Conservation (phyloP, 2,329 filamentous ascomycete genomes). For the Cordyceps sp. region DNA sequence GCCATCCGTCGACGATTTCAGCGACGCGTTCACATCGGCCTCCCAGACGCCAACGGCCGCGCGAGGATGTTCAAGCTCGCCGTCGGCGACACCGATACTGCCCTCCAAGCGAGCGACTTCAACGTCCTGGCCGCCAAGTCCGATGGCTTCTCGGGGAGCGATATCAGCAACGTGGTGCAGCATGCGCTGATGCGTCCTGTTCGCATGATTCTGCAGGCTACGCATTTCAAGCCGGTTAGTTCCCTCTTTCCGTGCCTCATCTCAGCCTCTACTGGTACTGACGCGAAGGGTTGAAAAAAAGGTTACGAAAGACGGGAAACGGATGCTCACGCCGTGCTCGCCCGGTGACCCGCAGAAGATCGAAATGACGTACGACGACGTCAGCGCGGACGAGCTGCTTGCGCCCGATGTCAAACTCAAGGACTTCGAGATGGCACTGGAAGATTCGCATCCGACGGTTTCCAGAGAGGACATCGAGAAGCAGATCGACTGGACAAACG, state of each 20-base stretch:
- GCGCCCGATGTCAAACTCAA: slow-evolving; percentile 78
- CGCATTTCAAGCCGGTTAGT: slow-evolving; percentile 84
- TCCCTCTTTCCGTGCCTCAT: neutral
- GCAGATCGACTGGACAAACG: slow-evolving; percentile 86
- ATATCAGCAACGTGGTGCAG: slow-evolving; percentile 92
- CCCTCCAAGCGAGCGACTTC: slow-evolving; percentile 63
- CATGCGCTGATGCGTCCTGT: slow-evolving; percentile 96
- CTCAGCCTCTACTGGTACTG: slow-evolving; percentile 1
- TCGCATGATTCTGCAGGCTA: slow-evolving; percentile 89
- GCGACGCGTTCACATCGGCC: slow-evolving; percentile 81
- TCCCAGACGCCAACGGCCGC: slow-evolving; percentile 74
- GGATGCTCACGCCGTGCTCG: slow-evolving; percentile 76
- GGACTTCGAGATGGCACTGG: slow-evolving; percentile 88
- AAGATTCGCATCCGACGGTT: slow-evolving; percentile 76
- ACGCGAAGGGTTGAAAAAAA: slow-evolving; percentile 15
- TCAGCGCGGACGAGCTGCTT: slow-evolving; percentile 68
- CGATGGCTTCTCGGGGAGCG: slow-evolving; percentile 89
- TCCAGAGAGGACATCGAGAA: slow-evolving; percentile 68
- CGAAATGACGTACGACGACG: slow-evolving; percentile 87
- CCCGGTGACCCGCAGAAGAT: slow-evolving; percentile 72
- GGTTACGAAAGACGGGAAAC: slow-evolving; percentile 51
- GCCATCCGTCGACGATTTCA: slow-evolving; percentile 95
- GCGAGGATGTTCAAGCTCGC: slow-evolving; percentile 92
- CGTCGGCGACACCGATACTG: slow-evolving; percentile 83
- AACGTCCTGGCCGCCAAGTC: slow-evolving; percentile 63